Base-by-base conservation (phyloP, 129 eudicot species). In the Artemisia tridentata region DNA sequence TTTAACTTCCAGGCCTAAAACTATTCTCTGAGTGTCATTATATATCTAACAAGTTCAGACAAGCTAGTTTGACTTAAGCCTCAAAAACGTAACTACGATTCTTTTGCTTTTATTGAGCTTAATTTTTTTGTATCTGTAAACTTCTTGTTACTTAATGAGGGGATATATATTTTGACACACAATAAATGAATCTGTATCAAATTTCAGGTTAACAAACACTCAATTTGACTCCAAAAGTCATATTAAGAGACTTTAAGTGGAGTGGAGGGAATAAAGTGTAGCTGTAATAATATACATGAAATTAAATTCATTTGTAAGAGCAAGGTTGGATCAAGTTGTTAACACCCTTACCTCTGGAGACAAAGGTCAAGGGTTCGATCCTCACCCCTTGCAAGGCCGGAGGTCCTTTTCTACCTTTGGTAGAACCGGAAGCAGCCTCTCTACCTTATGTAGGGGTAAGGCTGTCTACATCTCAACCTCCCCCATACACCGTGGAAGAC, bases 151-250 rank as follows among this genome's bases (percentile, higher is more conserved):
- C 48, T 19, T 21, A 49, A 49, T 8, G 58, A 50, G 20, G 20
- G 12, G 62, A 55, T 54, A 27, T 29, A 54, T 52, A 18, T 43
- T 65, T 19, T 14, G 41, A 27, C 58, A 12, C 14, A 64, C 51
- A 29, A 15, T 47, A 21, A 23, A 11, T 65, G 19, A 11, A 43
- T 45, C 18, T 10, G 60, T 27, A 48, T 50, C 72, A 50, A 67
- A 27, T 15, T 56, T 50, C 27, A 51, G 16, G 61, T 27, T 29
- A 50, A n/a, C 27, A 68, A 25, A 66, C 58, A 49, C 60, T 50
- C 58, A 23, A 23, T 68, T 67, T 25, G 61, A 51, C 47, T 68
- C 61, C 19, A 14, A 68, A 67, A 3, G n/a, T 67, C 72, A 27
- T 25, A 67, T 16, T n/a, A 50, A 67, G 25, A 67, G 58, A 67